phyloP scores from a whole-genome alignment of 805 yeast species.

The Saccharomycopsis schoenii region DNA sequence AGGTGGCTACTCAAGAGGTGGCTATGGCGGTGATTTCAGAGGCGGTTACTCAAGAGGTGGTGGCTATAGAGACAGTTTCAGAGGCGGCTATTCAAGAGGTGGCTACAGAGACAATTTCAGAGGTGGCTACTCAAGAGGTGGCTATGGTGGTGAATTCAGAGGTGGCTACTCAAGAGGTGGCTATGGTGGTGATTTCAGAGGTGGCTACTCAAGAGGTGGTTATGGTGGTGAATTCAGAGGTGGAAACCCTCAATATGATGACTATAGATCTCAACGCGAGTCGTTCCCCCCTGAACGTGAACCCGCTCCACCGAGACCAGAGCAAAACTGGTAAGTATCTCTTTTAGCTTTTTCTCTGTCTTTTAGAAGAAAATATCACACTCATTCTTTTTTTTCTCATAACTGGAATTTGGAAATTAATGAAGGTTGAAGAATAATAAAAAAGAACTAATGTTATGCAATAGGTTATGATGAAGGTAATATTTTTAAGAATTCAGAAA shows the following conservation, averaged over 20 bases:
- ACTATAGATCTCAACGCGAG: background rate
- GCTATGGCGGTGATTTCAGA: conserved; percentile 8
- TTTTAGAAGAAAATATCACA: background rate
- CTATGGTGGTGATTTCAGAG: conserved; percentile 8
- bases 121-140: conserved; percentile 10
- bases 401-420: background rate
- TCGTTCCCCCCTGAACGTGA: background rate
- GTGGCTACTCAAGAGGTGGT: conserved; percentile 6
- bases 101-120: conserved; percentile 14
- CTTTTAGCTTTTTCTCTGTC: background rate
- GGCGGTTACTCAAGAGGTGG: conserved; percentile 13
- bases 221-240: conserved; percentile 12
- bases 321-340: conserved; percentile 13
- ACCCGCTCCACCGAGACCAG: conserved; percentile 13
- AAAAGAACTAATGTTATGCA: background rate
- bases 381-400: background rate
- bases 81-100: conserved; percentile 9
- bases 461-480: background rate
- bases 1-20: conserved; percentile 10
- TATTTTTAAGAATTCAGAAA: background rate
- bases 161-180: conserved; percentile 7
- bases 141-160: conserved; percentile 9
- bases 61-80: conserved; percentile 3
- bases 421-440: background rate
- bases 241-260: background rate